Percentiles rank a stretch among this genome's conserved stretches.
Evolutionary conservation across 2,329 filamentous ascomycete genomes (phyloP).

Genomic region (Fusarium goolgardi): DNA sequence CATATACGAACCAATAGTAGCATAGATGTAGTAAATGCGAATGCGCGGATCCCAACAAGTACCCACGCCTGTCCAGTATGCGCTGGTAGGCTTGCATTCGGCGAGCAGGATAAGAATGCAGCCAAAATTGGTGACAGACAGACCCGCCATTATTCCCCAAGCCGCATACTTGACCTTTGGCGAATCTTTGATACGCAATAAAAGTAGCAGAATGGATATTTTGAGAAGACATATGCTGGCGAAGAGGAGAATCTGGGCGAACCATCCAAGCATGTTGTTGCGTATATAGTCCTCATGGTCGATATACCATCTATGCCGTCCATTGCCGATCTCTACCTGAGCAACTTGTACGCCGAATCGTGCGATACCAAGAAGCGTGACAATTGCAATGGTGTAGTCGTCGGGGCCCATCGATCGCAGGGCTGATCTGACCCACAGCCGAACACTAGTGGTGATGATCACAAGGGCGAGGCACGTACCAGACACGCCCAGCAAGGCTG

Average conservation of each 20-base stretch:
- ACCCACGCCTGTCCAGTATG: conserved; percentile 49
- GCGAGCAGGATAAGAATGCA: conserved; percentile 50
- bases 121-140: conserved; percentile 49
- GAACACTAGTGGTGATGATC: conserved; percentile 49
- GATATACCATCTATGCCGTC: conserved; percentile 54
- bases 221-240: conserved; percentile 55
- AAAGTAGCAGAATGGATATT: conserved; percentile 55
- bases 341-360: conserved; percentile 51
- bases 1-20: conserved; percentile 44
- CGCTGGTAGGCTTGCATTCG: conserved; percentile 48
- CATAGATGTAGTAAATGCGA: conserved; percentile 51
- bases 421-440: conserved; percentile 48
- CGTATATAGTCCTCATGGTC: conserved; percentile 47
- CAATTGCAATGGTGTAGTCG: conserved; percentile 52
- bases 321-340: conserved; percentile 53
- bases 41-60: conserved; percentile 50
- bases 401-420: conserved; percentile 52
- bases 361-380: conserved; percentile 47
- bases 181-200: conserved; percentile 56
- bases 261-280: conserved; percentile 55
- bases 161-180: conserved; percentile 48
- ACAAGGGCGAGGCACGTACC: conserved; percentile 50
- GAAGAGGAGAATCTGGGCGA: conserved; percentile 56
- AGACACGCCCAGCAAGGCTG: conserved; percentile 50
- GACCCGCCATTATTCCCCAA: conserved; percentile 49